phyloP scores from a whole-genome alignment of 768 basidiomycete genomes.

The Rhodotorula diobovata region DNA sequence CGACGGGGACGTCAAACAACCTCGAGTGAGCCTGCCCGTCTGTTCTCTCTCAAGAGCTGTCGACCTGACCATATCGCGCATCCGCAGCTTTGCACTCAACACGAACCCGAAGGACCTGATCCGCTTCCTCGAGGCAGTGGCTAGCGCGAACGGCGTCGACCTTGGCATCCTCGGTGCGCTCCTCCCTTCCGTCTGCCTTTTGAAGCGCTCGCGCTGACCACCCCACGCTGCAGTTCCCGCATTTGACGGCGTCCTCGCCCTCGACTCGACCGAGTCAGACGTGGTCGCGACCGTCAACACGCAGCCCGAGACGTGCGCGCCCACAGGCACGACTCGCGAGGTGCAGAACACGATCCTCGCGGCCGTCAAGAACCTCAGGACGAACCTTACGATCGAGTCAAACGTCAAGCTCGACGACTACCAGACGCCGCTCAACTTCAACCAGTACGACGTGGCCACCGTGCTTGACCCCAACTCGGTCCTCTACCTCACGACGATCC shows the following conservation, averaged over 20 bases:
- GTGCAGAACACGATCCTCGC: conserved; percentile 60
- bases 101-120: conserved; percentile 62
- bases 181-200: conserved; percentile 50
- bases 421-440: conserved; percentile 58
- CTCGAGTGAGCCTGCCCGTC: conserved; percentile 49
- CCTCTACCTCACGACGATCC: conserved; percentile 65
- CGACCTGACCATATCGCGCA: too few relatives aligned
- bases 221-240: conserved; percentile 52
- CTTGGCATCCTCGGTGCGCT: conserved; percentile 51
- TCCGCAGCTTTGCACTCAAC: conserved; percentile 57
- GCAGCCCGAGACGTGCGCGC: conserved; percentile 56
- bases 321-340: conserved; percentile 59
- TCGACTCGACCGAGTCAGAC: conserved; percentile 46
- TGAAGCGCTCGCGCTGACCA: conserved; percentile 56
- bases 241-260: conserved; percentile 27
- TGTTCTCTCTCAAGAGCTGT: too few relatives aligned
- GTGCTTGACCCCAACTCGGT: conserved; percentile 59
- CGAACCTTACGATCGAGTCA: conserved; percentile 56
- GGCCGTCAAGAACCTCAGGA: conserved; percentile 58
- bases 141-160: conserved; percentile 57
- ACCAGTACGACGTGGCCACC: conserved; percentile 58
- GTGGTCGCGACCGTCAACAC: conserved; percentile 53
- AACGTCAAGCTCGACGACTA: conserved; percentile 63
- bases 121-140: conserved; percentile 54
- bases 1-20: conserved; percentile 56